These are phyloP conservation scores for Apophysomyces variabilis DNA, from an alignment of 371 early-diverging fungal species.

Conservation along the genomic window DNA sequence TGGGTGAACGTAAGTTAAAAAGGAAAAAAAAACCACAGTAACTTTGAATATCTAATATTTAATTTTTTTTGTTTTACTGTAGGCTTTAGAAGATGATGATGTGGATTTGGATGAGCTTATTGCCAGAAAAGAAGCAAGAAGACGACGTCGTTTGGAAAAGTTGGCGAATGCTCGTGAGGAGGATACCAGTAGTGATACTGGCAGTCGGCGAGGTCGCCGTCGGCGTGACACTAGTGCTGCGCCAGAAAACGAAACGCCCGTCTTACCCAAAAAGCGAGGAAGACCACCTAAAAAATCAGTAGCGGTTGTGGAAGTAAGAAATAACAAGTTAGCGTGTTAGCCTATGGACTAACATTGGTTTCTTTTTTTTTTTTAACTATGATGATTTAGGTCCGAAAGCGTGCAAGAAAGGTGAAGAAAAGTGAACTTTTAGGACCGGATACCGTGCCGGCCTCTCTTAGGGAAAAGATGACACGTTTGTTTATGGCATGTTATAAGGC, in stretches of 20 bases:
- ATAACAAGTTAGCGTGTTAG: neutral
- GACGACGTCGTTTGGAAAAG: conserved; percentile 19
- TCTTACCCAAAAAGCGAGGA: conserved; percentile 17
- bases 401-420: conserved; percentile 21
- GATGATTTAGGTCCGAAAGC: conserved; percentile 18
- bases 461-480: conserved; percentile 40
- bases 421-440: conserved; percentile 27
- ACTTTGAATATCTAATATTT: no score
- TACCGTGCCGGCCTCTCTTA: conserved; percentile 12
- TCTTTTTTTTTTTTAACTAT: neutral
- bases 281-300: conserved; percentile 20
- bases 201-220: conserved; percentile 4
- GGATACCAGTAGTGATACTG: neutral
- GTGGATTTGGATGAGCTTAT: conserved; percentile 25
- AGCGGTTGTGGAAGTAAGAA: conserved; percentile 9
- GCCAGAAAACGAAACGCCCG: neutral
- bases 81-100: conserved; percentile 29
- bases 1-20: conserved; percentile 69
- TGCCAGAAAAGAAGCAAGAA: conserved; percentile 18
- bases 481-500: conserved; percentile 56
- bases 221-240: neutral
- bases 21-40: conserved; percentile 12
- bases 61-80: neutral
- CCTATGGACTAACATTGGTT: neutral
- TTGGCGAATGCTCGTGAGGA: conserved; percentile 13